Conservation (phyloP, 176 grass and related monocot genomes). For the Juncus effusus region DNA sequence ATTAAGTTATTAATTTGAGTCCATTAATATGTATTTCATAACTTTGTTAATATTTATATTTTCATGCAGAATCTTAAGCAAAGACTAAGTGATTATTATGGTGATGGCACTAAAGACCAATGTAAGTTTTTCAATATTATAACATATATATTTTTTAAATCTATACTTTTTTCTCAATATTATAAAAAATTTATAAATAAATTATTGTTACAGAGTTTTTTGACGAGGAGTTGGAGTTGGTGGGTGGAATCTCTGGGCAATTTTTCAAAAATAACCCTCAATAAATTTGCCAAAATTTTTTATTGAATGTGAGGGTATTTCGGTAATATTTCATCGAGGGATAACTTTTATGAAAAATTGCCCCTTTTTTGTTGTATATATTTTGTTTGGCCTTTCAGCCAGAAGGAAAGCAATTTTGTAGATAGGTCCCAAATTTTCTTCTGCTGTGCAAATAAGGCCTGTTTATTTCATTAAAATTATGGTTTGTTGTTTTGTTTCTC, state of each 20-base stretch:
- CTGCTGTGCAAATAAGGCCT: not conserved
- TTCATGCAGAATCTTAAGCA: conserved; percentile 57
- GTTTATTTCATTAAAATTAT: too few species aligned
- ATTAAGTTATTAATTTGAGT: not conserved
- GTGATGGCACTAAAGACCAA: conserved; percentile 31
- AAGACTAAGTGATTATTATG: conserved; percentile 56
- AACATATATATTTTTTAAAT: too few species aligned
- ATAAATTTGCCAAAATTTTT: too few species aligned
- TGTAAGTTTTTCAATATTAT: too few species aligned
- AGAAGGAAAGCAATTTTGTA: conserved; percentile 30
- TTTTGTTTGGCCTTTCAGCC: too few species aligned
- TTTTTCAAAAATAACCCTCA: not conserved
- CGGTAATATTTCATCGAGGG: not conserved
- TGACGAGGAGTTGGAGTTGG: too few species aligned
- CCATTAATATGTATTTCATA: conserved; percentile 17
- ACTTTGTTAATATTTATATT: conserved; percentile 28
- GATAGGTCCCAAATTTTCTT: conserved; percentile 17
- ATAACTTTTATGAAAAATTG: too few species aligned
- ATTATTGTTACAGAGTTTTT: too few species aligned
- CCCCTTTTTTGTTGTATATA: too few species aligned
- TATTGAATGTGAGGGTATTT: not conserved
- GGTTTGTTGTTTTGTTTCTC: too few species aligned
- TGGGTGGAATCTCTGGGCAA: not conserved
- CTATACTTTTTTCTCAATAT: too few species aligned
- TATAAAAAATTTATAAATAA: too few species aligned